Base-by-base conservation (phyloP, 2,329 filamentous ascomycete genomes). In the Alternaria tenuissima region DNA sequence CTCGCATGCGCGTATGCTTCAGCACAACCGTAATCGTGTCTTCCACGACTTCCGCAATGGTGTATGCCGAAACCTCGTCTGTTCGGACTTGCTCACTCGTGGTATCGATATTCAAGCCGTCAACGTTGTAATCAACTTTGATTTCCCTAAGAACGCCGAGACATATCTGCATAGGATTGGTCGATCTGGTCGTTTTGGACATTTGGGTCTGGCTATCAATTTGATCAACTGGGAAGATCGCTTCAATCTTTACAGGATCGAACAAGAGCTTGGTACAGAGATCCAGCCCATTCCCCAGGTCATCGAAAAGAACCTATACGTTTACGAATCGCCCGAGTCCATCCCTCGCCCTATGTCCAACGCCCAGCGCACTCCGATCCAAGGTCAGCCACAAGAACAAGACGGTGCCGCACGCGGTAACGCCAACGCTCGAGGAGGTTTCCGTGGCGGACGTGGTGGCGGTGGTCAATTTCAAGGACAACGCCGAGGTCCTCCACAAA, bases 61-160 rank as follows among this genome's bases (percentile, higher is more conserved):
- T 59, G 94, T 97, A 54, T 98, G 94, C 84, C 93, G 95, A 74
- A 99, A 99, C 79, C 88, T 99, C 38, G 95, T 99, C 65, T 99
- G 95, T 82, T 99, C 96, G 3, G 95, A 99, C 82, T 86, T 99
- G 39, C 87, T 99, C 66, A 99, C 95, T 65, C 94, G 95, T 81
- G 95, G 95, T 88, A 99, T 99, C 75, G 95, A 99, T 82, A 99
- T 99, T 67, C 95, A 99, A 81, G 95, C 95, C 55, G 95, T 99
- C 76, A 99, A 99, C 73, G 95, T 99, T 56, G 95, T 99, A 77
- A 99, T 99, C 87, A 99, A 99, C 84, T 99, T 99, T 75, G 95
- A 99, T 76, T 99, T 99, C 79, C 95, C 95, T 55, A 99, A 99
- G 84, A 99, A 99, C 74, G 96, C 95, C 16, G 95, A 99, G 82